phyloP scores from a whole-genome alignment of 345 rosid species.

The Barbarea vulgaris region DNA sequence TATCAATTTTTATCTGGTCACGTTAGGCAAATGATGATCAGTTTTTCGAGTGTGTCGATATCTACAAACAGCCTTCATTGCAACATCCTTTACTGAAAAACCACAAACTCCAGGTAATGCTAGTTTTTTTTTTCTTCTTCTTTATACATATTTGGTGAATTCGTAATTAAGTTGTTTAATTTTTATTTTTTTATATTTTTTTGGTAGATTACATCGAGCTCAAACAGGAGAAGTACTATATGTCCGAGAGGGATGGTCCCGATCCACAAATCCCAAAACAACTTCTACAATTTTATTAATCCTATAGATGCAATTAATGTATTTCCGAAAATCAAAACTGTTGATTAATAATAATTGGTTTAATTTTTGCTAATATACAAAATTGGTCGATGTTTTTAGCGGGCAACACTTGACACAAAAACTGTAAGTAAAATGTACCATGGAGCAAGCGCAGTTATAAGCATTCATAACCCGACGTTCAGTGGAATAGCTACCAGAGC shows the following conservation, averaged over 20 bases:
- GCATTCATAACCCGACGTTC: neutral
- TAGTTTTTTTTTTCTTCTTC: neutral
- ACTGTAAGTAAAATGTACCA: neutral
- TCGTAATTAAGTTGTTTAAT: neutral
- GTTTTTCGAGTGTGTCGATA: conserved; percentile 3
- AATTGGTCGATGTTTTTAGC: neutral
- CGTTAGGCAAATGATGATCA: conserved; percentile 6
- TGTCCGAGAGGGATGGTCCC: conserved; percentile 26
- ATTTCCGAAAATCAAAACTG: neutral
- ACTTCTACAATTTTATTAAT: neutral
- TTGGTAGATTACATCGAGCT: neutral
- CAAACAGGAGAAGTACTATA: neutral
- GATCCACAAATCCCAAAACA: neutral
- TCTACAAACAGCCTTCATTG: conserved; percentile 11
- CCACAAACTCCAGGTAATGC: neutral
- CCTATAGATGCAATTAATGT: neutral
- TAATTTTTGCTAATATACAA: neutral
- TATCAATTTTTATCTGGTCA: neutral
- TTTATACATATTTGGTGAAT: neutral
- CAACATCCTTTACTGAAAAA: conserved; percentile 15
- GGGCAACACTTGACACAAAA: conserved; percentile 18
- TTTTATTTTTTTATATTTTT: too few species aligned
- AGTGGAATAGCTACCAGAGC: neutral
- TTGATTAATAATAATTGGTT: neutral
- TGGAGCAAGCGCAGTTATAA: neutral